These are phyloP conservation scores for Mortierella sp. DNA, from an alignment of 371 early-diverging fungal genomes.

Conservation along the genomic window DNA sequence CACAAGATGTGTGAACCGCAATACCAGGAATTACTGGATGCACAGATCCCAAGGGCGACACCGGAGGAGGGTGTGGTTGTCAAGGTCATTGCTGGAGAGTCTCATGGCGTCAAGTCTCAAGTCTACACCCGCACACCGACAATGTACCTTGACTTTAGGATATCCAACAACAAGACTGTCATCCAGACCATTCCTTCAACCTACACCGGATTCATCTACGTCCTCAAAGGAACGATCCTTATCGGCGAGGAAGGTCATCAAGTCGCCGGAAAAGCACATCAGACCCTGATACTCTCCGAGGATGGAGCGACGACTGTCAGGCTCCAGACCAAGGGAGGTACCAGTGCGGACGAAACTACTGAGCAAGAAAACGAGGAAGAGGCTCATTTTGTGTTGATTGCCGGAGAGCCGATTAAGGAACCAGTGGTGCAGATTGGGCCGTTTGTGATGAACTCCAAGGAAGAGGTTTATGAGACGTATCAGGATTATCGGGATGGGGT, in stretches of 20 bases:
- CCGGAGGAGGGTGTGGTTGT: background rate
- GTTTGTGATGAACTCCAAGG: slow-evolving; percentile 71
- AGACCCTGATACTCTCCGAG: slow-evolving; percentile 63
- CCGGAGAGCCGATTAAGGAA: slow-evolving; percentile 63
- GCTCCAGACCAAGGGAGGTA: slow-evolving; percentile 61
- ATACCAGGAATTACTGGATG: background rate
- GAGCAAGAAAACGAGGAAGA: slow-evolving; percentile 27
- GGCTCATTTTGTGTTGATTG: slow-evolving; percentile 70
- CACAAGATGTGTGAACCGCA: slow-evolving; percentile 6
- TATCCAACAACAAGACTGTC: slow-evolving; percentile 63
- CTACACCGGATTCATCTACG: slow-evolving; percentile 75
- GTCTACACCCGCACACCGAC: slow-evolving; percentile 39
- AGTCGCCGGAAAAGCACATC: slow-evolving; percentile 64
- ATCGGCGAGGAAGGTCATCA: slow-evolving; percentile 59
- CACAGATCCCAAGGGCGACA: background rate
- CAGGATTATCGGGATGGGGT: slow-evolving; percentile 57
- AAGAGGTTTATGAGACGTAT: slow-evolving; percentile 66
- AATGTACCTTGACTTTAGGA: slow-evolving; percentile 77
- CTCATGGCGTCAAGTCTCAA: background rate
- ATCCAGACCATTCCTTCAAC: slow-evolving; percentile 69
- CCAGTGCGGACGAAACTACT: too few relatives aligned
- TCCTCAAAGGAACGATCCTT: slow-evolving; percentile 65
- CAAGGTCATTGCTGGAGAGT: slow-evolving; percentile 1
- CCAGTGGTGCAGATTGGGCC: slow-evolving; percentile 69
- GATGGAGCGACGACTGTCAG: slow-evolving; percentile 58